phyloP scores from a whole-genome alignment of 345 rosid species.

The Alliaria petiolata region DNA sequence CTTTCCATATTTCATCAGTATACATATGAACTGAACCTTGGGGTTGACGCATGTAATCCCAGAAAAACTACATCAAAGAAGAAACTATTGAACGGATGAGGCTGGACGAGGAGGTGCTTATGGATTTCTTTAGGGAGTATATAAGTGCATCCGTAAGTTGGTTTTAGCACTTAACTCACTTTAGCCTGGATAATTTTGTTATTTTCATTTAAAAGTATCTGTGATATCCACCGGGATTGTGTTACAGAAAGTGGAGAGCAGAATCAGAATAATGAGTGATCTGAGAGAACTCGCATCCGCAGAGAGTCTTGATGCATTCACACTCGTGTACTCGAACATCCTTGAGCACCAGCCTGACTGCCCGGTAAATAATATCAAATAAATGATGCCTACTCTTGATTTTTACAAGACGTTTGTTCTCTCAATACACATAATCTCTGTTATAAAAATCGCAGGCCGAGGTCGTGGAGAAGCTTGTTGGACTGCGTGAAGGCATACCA shows the following conservation, averaged over 20 bases:
- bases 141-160: slow-evolving; percentile 78
- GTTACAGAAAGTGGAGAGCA: slow-evolving; percentile 86
- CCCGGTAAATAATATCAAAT: slow-evolving; percentile 57
- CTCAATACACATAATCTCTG: neutral
- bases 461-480: slow-evolving; percentile 97
- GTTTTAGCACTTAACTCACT: neutral
- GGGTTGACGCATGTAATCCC: slow-evolving; percentile 26
- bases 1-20: slow-evolving; percentile 2
- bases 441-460: slow-evolving; percentile 56
- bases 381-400: slow-evolving; percentile 11
- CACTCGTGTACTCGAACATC: slow-evolving; percentile 89
- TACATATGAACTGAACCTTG: neutral
- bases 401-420: neutral
- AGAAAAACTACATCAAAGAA: slow-evolving; percentile 92
- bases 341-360: slow-evolving; percentile 98
- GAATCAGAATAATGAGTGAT: slow-evolving; percentile 84
- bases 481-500: slow-evolving; percentile 93
- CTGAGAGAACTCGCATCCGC: slow-evolving; percentile 98
- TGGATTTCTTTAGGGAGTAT: slow-evolving; percentile 96
- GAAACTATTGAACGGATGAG: slow-evolving; percentile 97
- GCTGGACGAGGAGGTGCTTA: slow-evolving; percentile 91
- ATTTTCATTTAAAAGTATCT: neutral
- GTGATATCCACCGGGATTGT: slow-evolving; percentile 8
- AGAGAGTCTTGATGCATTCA: slow-evolving; percentile 91
- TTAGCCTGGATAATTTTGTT: neutral